Base-by-base conservation (phyloP, 2,329 filamentous ascomycete genomes). In the Apiospora marii region DNA sequence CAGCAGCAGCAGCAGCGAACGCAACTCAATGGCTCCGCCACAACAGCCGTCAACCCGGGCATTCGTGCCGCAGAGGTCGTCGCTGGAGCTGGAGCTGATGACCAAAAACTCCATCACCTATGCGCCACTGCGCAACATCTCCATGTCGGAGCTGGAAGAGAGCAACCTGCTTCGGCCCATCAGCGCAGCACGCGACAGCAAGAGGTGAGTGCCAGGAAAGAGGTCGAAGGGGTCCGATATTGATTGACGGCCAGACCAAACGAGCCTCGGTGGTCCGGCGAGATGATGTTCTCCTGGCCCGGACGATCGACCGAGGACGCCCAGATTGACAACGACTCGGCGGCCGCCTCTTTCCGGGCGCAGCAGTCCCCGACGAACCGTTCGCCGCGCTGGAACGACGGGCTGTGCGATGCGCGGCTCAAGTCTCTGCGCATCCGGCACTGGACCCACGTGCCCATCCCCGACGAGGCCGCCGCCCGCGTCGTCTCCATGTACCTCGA, bases 401-500 rank as follows among this genome's bases (percentile, higher is more conserved):
- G 14, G 30, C n/a, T 64, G 5, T 81, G 78, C 67, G 81, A 82
- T 51, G 53, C 76, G 16, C 77, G 79, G 10, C 75, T 84, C 1
- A 67, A 68, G 4, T 27, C 75, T 0, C 73, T 83, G 0, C 69
- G 79, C 2, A 79, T 84, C 37, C 34, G 68, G 13, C 76, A 78
- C 72, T 82, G 84, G 84, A 82, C 83, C 22, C 73, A 80, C 30
- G 76, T 83, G 12, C 49, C 73, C 10, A 75, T 84, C 4, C 51
- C 75, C 0, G 76, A 79, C 68, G 76, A 80, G 4, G 71, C 80
- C 19, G 79, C 80, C 19, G 78, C 78, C 1, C 76, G 74, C 13
- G 74, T 76, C 27, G 81, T 84, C 16, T 83, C 82, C 1, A 70
- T 81, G 0, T 84, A 84, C 61, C 73, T 84, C 5, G 75, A 78